Evolutionary conservation across 225 moss, liverwort and hornwort species (phyloP).

Genomic region (Pseudoscleropodium purum): DNA sequence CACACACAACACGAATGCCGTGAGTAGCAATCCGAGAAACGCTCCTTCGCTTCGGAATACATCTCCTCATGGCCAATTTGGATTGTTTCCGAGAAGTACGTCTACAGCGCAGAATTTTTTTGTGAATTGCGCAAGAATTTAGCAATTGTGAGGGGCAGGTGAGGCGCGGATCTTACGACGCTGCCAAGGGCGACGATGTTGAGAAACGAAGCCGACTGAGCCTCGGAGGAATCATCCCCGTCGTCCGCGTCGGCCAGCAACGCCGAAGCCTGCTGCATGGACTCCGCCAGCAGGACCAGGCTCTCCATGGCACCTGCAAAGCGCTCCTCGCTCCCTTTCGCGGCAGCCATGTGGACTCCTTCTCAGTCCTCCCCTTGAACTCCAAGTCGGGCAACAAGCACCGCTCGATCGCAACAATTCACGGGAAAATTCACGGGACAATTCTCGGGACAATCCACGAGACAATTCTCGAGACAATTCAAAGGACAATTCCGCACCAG

Average conservation of each 20-base stretch:
- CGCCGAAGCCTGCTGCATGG: conserved; percentile 91
- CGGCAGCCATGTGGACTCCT: not conserved
- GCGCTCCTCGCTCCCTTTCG: conserved; percentile 34
- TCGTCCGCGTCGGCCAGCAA: conserved; percentile 76
- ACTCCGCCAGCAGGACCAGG: conserved; percentile 75
- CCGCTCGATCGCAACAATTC: not conserved
- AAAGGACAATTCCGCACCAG: not conserved
- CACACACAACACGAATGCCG: not conserved
- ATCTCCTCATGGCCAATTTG: not conserved
- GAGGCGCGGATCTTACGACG: conserved; percentile 7
- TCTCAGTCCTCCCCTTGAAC: not conserved
- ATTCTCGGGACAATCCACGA: not conserved
- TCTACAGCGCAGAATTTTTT: not conserved
- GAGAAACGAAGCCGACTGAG: conserved; percentile 20
- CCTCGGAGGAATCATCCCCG: conserved; percentile 22
- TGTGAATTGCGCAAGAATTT: not conserved
- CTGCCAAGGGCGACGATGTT: conserved; percentile 30
- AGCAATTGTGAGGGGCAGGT: not conserved
- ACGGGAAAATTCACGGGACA: not conserved
- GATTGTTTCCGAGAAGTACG: not conserved
- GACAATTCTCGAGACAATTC: not conserved
- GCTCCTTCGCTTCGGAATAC: not conserved
- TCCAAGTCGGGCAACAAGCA: not conserved
- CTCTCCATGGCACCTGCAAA: conserved; percentile 74
- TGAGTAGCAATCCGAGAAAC: not conserved